Conservation (phyloP, 208 protist species). For the Strigomonas culicis region DNA sequence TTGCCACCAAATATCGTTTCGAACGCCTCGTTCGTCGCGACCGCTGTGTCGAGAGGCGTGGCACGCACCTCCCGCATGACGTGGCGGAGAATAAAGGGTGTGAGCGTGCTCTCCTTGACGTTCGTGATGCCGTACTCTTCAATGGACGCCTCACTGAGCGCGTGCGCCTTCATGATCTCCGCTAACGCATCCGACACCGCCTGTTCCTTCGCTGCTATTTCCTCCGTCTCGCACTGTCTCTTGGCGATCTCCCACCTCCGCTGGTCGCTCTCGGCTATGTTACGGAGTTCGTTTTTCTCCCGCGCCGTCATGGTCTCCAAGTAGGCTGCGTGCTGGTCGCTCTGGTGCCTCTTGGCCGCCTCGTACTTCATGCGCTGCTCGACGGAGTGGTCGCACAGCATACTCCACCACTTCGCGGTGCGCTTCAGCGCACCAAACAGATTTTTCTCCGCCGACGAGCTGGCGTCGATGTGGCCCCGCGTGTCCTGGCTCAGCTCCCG, state of each 20-base stretch:
- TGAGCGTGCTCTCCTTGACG: constrained; percentile 27
- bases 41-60: not conserved
- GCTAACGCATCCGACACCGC: constrained; percentile 28
- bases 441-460: constrained; percentile 46
- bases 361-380: constrained; percentile 53
- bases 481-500: constrained; percentile 23
- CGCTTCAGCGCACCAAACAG: constrained; percentile 42
- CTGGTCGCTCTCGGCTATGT: constrained; percentile 49
- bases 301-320: constrained; percentile 33
- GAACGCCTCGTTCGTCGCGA: constrained; percentile 26
- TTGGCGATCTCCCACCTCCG: constrained; percentile 43
- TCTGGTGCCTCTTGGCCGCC: constrained; percentile 31
- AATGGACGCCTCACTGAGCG: constrained; percentile 32
- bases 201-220: constrained; percentile 17
- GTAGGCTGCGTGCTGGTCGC: constrained; percentile 34
- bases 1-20: constrained; percentile 27
- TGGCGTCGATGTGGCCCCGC: constrained; percentile 17
- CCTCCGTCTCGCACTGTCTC: constrained; percentile 16
- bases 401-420: constrained; percentile 64
- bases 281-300: constrained; percentile 43
- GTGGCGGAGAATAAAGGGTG: constrained; percentile 22
- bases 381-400: constrained; percentile 63
- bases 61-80: constrained; percentile 16
- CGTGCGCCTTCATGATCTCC: constrained; percentile 23
- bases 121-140: constrained; percentile 30